A percentile compares a stretch with the other conserved stretches of the same genome.
These are phyloP conservation scores for Collariella sp. DNA, from an alignment of 495 filamentous ascomycete species.

Conservation along the genomic window DNA sequence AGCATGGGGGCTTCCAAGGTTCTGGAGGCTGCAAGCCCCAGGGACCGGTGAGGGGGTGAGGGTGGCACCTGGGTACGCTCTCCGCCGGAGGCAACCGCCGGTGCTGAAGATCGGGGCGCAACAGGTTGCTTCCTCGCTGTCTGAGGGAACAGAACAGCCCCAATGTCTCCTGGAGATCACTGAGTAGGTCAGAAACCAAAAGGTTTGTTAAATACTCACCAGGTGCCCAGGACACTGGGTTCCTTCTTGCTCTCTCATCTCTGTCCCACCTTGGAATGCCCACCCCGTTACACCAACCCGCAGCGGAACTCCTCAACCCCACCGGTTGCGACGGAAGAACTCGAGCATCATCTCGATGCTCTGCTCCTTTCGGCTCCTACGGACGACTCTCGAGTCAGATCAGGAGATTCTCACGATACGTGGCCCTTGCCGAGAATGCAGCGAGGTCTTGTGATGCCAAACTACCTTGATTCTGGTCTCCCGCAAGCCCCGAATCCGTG, in stretches of 20 bases:
- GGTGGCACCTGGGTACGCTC: too few species aligned
- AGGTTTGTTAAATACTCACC: too few species aligned
- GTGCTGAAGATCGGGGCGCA: too few species aligned
- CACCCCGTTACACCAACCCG: too few species aligned
- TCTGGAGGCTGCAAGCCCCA: not conserved
- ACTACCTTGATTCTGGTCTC: not conserved
- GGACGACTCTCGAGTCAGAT: not conserved
- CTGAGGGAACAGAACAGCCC: too few species aligned
- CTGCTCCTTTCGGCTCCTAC: not conserved
- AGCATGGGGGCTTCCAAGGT: conserved; percentile 1
- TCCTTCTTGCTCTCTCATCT: too few species aligned
- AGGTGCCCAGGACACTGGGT: too few species aligned
- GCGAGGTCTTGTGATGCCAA: not conserved
- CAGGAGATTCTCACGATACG: not conserved
- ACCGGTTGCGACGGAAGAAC: not conserved
- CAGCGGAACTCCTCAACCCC: not conserved
- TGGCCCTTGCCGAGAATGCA: not conserved
- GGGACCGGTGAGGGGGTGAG: not conserved
- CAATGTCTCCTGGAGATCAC: too few species aligned
- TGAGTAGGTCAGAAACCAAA: too few species aligned
- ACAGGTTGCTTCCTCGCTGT: too few species aligned
- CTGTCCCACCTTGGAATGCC: too few species aligned
- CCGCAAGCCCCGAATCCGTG: not conserved
- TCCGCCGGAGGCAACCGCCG: too few species aligned
- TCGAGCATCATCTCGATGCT: not conserved